Evolutionary conservation across 208 protist genomes (phyloP), one percentile per base, ranked within the genome.

Genomic region (Trypanosoma theileri): DNA sequence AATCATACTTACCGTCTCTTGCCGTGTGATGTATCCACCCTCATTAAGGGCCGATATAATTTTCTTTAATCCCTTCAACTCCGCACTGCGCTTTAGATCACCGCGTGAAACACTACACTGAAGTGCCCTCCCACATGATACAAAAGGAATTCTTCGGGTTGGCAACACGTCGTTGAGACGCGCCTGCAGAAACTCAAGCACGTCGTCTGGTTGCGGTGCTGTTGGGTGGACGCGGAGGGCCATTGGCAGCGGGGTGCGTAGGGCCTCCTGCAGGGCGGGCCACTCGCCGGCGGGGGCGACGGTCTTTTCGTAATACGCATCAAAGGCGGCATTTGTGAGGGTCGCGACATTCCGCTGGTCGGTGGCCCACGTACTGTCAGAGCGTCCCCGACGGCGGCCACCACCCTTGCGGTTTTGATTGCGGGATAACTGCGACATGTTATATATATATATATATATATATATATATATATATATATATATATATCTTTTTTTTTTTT

Each of bases 1-100:
- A 24, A 97, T 68, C 92, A 97, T 97, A 69, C 87, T 94, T 31
- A 97, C 92, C 12, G 84, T 86, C 78, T 97, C 89, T 78, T 97
- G 92, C 11, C 98, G 89, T 7, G 91, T 95, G 21, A 99, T 69
- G 66, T 92, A 93, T 14, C 97, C 97, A 44, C 90, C 84, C 26
- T 95, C 88, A 78, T 85, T 94, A 28, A 98, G 79, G 21, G 82
- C 79, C 0, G 93, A 54, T 14, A 98, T 71, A 31, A 96, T 54
- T 66, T 80, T 84, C 68, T 96, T 93, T 13, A 88, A 56, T 26
- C 73, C 61, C 53, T 78, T 82, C 66, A 88, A 73, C 52, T 70
- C 78, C 40, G 62, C 77, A 71, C 82, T 84, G 14, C 88, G 86
- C 82, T 96, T 94, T 21, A 94, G 66, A 51, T 91, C 86, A 17